Evolutionary conservation across 1,139 yeast species (phyloP).

Genomic region (Scheffersomyces illinoinensis): DNA sequence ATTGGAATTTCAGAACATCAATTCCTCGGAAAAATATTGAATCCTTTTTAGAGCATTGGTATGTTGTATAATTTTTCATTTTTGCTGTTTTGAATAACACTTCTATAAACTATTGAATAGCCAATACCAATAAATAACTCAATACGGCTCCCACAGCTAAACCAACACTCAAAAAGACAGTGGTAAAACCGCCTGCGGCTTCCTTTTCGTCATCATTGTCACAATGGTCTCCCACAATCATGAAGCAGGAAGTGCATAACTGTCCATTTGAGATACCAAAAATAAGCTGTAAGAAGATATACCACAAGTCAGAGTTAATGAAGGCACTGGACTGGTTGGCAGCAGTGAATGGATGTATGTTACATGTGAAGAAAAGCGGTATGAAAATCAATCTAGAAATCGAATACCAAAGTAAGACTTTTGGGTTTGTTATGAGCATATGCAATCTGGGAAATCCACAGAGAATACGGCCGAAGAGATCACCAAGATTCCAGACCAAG

Average conservation of each 20-base stretch:
- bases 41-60: too few species aligned
- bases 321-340: constrained; percentile 30
- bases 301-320: constrained; percentile 63
- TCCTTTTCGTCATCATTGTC: constrained; percentile 64
- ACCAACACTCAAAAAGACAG: constrained; percentile 73
- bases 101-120: constrained; percentile 16
- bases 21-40: too few species aligned
- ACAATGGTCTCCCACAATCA: constrained; percentile 68
- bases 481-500: constrained; percentile 88
- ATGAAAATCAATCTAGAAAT: constrained; percentile 54
- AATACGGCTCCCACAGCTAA: constrained; percentile 74
- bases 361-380: constrained; percentile 71
- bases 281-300: constrained; percentile 64
- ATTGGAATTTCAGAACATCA: too few species aligned
- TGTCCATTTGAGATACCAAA: constrained; percentile 93
- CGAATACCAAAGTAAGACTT: constrained; percentile 50
- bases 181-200: constrained; percentile 93
- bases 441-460: constrained; percentile 55
- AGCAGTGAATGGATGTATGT: constrained; percentile 41
- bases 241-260: constrained; percentile 74
- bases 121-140: constrained; percentile 63
- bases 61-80: not conserved
- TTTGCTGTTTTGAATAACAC: not conserved
- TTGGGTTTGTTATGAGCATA: constrained; percentile 40
- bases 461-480: constrained; percentile 70